Conservation (phyloP, 148 eudicot species). For the Dysphania ambrosioides region DNA sequence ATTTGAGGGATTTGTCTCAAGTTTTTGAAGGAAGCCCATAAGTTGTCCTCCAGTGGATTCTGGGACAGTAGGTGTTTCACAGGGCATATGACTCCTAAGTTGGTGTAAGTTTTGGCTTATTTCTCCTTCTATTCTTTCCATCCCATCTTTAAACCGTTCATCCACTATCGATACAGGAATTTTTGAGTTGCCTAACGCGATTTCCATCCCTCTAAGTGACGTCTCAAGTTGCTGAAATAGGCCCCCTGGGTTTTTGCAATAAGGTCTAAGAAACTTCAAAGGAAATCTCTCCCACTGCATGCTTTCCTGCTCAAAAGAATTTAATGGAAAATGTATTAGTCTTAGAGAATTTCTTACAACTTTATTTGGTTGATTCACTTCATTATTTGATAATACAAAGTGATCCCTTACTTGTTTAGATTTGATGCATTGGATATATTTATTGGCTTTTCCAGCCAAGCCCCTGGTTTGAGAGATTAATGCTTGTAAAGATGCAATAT, state of each 20-base stretch:
- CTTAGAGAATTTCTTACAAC: not conserved
- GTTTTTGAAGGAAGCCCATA: constrained; percentile 38
- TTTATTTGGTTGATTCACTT: not conserved
- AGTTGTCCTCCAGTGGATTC: constrained; percentile 42
- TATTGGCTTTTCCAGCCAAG: constrained; percentile 35
- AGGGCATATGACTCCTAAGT: constrained; percentile 31
- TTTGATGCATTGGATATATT: constrained; percentile 54
- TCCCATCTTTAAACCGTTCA: constrained; percentile 33
- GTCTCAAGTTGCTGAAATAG: constrained; percentile 47
- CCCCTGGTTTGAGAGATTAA: constrained; percentile 52
- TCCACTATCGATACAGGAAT: constrained; percentile 28
- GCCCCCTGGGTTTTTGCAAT: constrained; percentile 51
- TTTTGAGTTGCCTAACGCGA: constrained; percentile 40
- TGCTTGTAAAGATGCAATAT: constrained; percentile 37
- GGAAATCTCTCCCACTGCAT: constrained; percentile 69
- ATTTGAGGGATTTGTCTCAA: constrained; percentile 39
- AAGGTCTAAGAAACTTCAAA: constrained; percentile 38
- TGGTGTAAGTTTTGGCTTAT: constrained; percentile 31
- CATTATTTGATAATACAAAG: not conserved
- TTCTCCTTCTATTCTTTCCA: constrained; percentile 30
- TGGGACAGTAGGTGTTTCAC: constrained; percentile 42
- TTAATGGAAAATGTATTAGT: not conserved
- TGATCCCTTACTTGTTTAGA: constrained; percentile 52
- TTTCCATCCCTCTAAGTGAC: constrained; percentile 60
- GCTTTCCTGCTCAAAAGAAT: constrained; percentile 49